phyloP scores from a whole-genome alignment of 371 early-diverging fungal species.

The Lichtheimia corymbifera region DNA sequence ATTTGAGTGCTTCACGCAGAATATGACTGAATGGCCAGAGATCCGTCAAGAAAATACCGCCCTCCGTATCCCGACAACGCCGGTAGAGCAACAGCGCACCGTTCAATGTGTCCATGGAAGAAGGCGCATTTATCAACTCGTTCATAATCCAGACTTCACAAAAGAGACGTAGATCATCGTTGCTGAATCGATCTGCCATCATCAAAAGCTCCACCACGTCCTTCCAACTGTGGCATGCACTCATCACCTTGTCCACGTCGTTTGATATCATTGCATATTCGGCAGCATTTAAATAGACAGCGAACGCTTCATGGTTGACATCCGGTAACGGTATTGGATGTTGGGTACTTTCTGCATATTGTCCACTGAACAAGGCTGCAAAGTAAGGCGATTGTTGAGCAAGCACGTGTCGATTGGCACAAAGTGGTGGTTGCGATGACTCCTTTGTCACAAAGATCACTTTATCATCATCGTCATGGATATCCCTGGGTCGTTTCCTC shows the following conservation, averaged over 20 bases:
- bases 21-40: constrained; percentile 32
- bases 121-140: constrained; percentile 1
- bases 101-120: constrained; percentile 6
- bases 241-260: not conserved
- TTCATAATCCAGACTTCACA: constrained; percentile 34
- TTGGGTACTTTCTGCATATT: constrained; percentile 23
- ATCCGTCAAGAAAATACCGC: constrained; percentile 20
- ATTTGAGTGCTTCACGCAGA: constrained; percentile 12
- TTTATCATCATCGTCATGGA: not conserved
- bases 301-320: constrained; percentile 16
- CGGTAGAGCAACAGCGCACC: constrained; percentile 28
- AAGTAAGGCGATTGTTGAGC: constrained; percentile 26
- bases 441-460: constrained; percentile 27
- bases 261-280: not conserved
- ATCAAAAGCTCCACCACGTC: constrained; percentile 26
- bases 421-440: constrained; percentile 1
- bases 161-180: constrained; percentile 5
- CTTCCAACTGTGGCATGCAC: constrained; percentile 25
- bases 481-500: not conserved
- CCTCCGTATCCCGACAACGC: constrained; percentile 24
- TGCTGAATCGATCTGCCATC: constrained; percentile 32
- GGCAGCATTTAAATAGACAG: constrained; percentile 2
- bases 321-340: constrained; percentile 26
- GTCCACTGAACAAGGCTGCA: constrained; percentile 25
- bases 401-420: constrained; percentile 15